Evolutionary conservation across 345 rosid genomes (phyloP), one percentile per base, ranked within the genome.

Genomic region (Crucihimalaya himalaica): DNA sequence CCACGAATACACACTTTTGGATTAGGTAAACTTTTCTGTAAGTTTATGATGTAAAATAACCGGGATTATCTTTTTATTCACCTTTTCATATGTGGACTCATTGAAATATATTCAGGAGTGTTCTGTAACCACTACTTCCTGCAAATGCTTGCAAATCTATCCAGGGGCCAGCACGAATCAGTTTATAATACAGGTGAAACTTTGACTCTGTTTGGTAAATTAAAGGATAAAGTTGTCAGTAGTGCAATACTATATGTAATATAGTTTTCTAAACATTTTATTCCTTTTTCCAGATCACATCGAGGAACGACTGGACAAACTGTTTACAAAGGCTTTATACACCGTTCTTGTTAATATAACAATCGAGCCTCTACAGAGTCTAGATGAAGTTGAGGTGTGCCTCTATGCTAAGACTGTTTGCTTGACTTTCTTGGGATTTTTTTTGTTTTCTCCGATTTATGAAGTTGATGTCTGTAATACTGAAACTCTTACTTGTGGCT

Each of bases 101-200:
- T 56, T 63, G 16, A 18, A 39, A 42, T 66, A 51, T 59, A 14
- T 60, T 60, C 91, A 95, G 99, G 99, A 75, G 40, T 87, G 64
- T 92, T 81, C 83, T 90, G 99, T 74, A 95, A 95, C 81, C 98
- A 95, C 66, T 76, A 92, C 86, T 95, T 95, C 88, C 81, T 95
- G 46, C 84, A 67, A 52, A 87, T 79, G 88, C 96, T 92, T 75
- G 84, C 98, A 16, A 84, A 65, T 48, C 66, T 88, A 67, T 81
- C 96, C 79, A 79, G 85, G 52, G 99, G 99, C 23, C 81, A 83
- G 46, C 83, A 87, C 68, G 92, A 82, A 80, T 86, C 89, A 57
- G 93, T 92, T 48, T 81, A 64, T 73, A 87, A 77, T 48, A 71
- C 76, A 64, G 72, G 80, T 77, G 28, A 77, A 43, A 35, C 12